A percentile compares a stretch with the other conserved stretches of the same genome.
phyloP scores from a whole-genome alignment of 495 filamentous ascomycete genomes.

The Margaritispora aquatica region DNA sequence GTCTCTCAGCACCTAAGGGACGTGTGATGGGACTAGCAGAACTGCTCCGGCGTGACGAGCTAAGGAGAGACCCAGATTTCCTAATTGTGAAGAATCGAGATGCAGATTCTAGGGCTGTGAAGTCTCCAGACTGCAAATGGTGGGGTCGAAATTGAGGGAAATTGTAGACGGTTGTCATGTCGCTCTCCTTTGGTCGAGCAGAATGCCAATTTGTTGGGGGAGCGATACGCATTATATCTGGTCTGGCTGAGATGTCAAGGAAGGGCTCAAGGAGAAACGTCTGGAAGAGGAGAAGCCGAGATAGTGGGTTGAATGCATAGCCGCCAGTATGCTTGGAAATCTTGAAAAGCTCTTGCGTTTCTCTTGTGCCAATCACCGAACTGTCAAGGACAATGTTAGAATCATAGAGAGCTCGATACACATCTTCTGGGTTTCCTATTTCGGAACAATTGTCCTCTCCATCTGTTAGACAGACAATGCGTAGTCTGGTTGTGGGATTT shows the following conservation, averaged over 20 bases:
- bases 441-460: constrained; percentile 16
- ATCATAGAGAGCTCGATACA: neutral
- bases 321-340: constrained; percentile 16
- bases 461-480: constrained; percentile 20
- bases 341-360: constrained; percentile 12
- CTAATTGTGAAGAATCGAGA: constrained; percentile 15
- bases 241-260: constrained; percentile 15
- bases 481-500: constrained; percentile 11
- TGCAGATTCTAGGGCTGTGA: constrained; percentile 14
- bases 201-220: neutral
- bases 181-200: constrained; percentile 6
- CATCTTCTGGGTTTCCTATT: neutral
- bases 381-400: constrained; percentile 11
- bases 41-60: constrained; percentile 14
- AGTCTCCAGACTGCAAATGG: constrained; percentile 11
- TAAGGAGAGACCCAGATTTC: too few relatives aligned
- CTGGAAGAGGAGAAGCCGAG: constrained; percentile 14
- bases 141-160: constrained; percentile 13
- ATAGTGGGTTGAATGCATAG: constrained; percentile 15
- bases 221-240: constrained; percentile 1
- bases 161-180: constrained; percentile 10
- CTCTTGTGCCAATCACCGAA: constrained; percentile 3
- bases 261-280: constrained; percentile 16
- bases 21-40: too few relatives aligned
- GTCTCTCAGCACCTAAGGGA: too few relatives aligned